Conservation (phyloP, 2,329 filamentous ascomycete species). For the Penicillium italicum region DNA sequence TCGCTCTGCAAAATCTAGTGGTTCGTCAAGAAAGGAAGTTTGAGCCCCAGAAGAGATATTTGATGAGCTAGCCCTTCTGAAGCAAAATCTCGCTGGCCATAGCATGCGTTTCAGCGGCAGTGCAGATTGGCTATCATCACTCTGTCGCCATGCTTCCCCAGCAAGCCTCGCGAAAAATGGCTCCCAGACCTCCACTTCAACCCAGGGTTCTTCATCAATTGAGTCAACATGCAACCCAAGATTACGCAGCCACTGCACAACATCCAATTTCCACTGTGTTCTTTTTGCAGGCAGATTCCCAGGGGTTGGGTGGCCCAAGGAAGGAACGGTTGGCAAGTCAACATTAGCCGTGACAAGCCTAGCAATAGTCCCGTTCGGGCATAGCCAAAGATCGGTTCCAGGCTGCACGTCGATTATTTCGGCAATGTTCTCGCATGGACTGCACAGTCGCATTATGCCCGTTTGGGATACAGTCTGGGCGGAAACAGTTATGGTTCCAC, state of each 20-base stretch:
- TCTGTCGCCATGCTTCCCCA: constrained; percentile 31
- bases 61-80: constrained; percentile 31
- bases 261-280: constrained; percentile 37
- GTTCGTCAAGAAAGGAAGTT: constrained; percentile 30
- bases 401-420: constrained; percentile 19
- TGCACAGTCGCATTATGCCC: constrained; percentile 34
- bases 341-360: constrained; percentile 30
- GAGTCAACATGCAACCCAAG: constrained; percentile 34
- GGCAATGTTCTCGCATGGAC: constrained; percentile 16
- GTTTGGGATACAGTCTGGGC: constrained; percentile 36
- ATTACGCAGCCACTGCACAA: constrained; percentile 37
- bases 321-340: constrained; percentile 20
- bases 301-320: constrained; percentile 17
- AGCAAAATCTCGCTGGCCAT: constrained; percentile 46
- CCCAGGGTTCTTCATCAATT: constrained; percentile 36
- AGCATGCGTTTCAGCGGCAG: constrained; percentile 41
- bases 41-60: constrained; percentile 19
- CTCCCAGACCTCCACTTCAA: constrained; percentile 43
- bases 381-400: constrained; percentile 40
- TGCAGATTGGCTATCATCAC: constrained; percentile 26
- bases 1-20: constrained; percentile 42
- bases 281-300: constrained; percentile 17
- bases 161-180: constrained; percentile 39
- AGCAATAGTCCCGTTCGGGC: constrained; percentile 39
- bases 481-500: constrained; percentile 38